A percentile compares a stretch with the other conserved stretches of the same genome.
Conservation (phyloP, 2,329 filamentous ascomycete species). For the Xylaria hypoxylon region DNA sequence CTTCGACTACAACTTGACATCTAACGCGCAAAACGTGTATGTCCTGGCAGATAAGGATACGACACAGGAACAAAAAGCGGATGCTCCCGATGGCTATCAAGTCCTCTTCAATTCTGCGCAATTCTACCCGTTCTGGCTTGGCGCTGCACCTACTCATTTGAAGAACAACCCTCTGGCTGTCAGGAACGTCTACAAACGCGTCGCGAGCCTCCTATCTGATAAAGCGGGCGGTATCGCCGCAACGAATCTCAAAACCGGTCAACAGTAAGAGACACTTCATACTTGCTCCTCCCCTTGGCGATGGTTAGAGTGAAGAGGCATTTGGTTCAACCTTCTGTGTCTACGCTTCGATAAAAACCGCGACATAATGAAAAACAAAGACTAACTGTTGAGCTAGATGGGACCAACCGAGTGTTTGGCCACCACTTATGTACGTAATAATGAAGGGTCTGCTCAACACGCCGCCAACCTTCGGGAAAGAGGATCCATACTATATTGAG, state of each 20-base stretch:
- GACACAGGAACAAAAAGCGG: constrained; percentile 55
- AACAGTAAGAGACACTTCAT: constrained; percentile 50
- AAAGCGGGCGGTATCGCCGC: constrained; percentile 70
- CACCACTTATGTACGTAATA: constrained; percentile 72
- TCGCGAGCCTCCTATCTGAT: constrained; percentile 63
- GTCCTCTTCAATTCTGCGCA: constrained; percentile 69
- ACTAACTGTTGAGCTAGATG: constrained; percentile 54
- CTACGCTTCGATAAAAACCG: not conserved
- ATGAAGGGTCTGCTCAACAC: constrained; percentile 72
- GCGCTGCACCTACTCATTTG: constrained; percentile 68
- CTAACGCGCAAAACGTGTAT: constrained; percentile 66
- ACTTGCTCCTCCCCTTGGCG: not conserved
- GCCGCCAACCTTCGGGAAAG: constrained; percentile 64
- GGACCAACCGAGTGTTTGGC: constrained; percentile 79
- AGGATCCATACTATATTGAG: constrained; percentile 65
- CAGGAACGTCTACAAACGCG: constrained; percentile 63
- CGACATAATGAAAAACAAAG: not conserved
- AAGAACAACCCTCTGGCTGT: constrained; percentile 70
- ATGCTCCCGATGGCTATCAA: constrained; percentile 66
- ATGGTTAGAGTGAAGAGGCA: not conserved
- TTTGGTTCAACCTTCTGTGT: not conserved
- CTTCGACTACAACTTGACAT: constrained; percentile 77
- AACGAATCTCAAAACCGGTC: constrained; percentile 69
- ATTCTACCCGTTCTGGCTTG: constrained; percentile 77
- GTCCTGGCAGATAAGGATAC: constrained; percentile 62